Evolutionary conservation across 2,329 filamentous ascomycete genomes (phyloP), one percentile per base, ranked within the genome.

Genomic region (Stenocarpella maydis): DNA sequence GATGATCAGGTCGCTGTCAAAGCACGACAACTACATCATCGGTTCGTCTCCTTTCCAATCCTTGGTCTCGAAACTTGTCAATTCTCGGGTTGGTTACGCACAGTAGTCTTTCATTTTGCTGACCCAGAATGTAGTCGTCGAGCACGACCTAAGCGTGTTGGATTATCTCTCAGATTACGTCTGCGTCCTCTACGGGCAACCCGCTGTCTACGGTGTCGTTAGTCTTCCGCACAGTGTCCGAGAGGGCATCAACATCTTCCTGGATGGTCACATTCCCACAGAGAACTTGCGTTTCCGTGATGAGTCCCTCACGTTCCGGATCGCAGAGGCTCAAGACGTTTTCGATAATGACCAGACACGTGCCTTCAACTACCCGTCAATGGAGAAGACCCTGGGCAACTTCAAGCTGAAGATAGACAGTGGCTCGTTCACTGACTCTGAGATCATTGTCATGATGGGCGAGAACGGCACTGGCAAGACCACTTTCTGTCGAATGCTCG

Each of bases 391-490:
- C 0, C 86, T 98, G 45, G 96, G 95, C 71, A 88, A 87, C 80
- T 99, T 99, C 88, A 89, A 92, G 76, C 89, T 99, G 63, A 87
- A 82, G 69, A 90, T 99, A 74, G 92, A 98, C 55, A 69, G 88
- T 28, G 96, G 97, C 75, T 86, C 91, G 71, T 99, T 99, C 80
- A 98, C 96, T 24, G 95, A 99, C 80, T 99, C 96, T 0, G 96
- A 99, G 80, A 99, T 99, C 75, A 90, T 99, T 69, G 96, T 99
- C 82, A 97, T 99, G 94, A 98, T 99, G 96, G 96, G 96, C 75
- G 95, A 98, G 85, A 99, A 99, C 83, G 96, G 96, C 83, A 99
- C 97, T 43, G 97, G 97, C 80, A 98, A 99, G 87, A 99, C 96
- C 1, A 99, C 96, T 6, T 99, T 99, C 87, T 98, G 95, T 86